These are phyloP conservation scores for Helenozyma rhizophorensis DNA, from an alignment of 805 yeast species.

Conservation along the genomic window DNA sequence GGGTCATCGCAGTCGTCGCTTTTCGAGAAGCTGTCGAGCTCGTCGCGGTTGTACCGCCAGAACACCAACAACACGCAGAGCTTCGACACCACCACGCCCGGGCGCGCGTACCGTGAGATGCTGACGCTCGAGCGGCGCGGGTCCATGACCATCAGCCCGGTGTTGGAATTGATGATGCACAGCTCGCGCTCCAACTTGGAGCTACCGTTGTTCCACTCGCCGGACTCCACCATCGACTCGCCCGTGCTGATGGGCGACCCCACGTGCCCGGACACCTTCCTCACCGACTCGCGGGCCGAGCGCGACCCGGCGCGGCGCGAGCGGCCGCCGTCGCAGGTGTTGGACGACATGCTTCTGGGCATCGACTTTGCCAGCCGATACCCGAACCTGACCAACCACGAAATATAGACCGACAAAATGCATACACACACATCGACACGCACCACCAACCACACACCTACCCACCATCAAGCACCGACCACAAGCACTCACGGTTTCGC, in stretches of 20 bases:
- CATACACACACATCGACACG: no score
- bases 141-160: conserved; percentile 53
- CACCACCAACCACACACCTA: no score
- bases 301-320: neutral
- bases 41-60: conserved; percentile 4
- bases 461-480: no score
- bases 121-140: conserved; percentile 24
- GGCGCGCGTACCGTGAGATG: conserved; percentile 27
- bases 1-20: conserved; percentile 21
- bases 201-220: conserved; percentile 10
- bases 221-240: neutral
- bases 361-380: conserved; percentile 8
- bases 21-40: conserved; percentile 18
- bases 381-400: conserved; percentile 1
- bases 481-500: no score
- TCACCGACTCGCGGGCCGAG: conserved; percentile 5
- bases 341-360: conserved; percentile 41
- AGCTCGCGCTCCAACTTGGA: conserved; percentile 10
- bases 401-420: no score
- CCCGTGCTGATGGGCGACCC: no score
- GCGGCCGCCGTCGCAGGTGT: conserved; percentile 47
- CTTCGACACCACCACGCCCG: conserved; percentile 17
- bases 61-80: conserved; percentile 9
- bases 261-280: no score
- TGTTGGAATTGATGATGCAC: conserved; percentile 31